Evolutionary conservation across 495 filamentous ascomycete species (phyloP).

Genomic region (Neurospora sp.): DNA sequence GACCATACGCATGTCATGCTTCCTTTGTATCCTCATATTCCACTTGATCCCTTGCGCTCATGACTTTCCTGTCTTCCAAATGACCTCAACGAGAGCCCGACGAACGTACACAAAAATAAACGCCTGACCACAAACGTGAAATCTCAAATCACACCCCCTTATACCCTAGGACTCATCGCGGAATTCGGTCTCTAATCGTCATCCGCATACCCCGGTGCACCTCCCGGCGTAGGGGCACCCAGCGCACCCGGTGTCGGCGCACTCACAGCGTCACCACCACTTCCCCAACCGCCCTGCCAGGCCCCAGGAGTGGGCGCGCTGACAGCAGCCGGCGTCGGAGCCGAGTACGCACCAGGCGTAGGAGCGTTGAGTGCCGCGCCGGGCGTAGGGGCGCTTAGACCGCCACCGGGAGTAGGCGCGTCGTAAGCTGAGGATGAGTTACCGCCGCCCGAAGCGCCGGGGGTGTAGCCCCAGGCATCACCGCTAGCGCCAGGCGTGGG

Average conservation of each 20-base stretch:
- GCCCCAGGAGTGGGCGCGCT: constrained; percentile 67
- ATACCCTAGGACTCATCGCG: neutral
- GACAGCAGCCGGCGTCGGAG: constrained; percentile 54
- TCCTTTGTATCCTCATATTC: neutral
- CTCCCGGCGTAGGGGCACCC: constrained; percentile 67
- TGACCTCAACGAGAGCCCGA: neutral
- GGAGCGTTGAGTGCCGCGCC: constrained; percentile 57
- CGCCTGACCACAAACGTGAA: neutral
- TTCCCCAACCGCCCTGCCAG: constrained; percentile 43
- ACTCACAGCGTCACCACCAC: constrained; percentile 51
- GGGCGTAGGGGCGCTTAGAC: constrained; percentile 60
- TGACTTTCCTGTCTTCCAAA: neutral
- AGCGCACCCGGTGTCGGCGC: constrained; percentile 47
- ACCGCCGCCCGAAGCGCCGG: constrained; percentile 38
- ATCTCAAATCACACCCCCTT: neutral
- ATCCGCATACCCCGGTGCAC: constrained; percentile 48
- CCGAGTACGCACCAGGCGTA: constrained; percentile 64
- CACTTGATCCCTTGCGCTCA: neutral
- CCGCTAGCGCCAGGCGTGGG: constrained; percentile 47
- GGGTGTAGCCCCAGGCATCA: constrained; percentile 42
- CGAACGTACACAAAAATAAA: neutral
- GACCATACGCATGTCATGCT: neutral
- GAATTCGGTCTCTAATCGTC: constrained; percentile 25
- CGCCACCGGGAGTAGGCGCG: constrained; percentile 68
- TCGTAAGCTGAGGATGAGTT: constrained; percentile 54